phyloP scores from a whole-genome alignment of 2,329 filamentous ascomycete species.

The Orbilia javanica region DNA sequence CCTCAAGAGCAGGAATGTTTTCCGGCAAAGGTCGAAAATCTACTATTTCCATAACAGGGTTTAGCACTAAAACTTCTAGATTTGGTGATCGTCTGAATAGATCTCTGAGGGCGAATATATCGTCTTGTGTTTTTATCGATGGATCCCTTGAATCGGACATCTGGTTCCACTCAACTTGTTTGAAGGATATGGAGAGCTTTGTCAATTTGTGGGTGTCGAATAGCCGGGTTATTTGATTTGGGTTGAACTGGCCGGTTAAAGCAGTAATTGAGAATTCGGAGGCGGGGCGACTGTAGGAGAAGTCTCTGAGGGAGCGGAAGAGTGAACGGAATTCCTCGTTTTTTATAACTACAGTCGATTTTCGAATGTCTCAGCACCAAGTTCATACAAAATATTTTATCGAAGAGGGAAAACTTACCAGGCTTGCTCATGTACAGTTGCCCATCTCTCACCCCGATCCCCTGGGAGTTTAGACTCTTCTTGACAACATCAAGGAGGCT shows the following conservation, averaged over 20 bases:
- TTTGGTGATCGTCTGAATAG: background rate
- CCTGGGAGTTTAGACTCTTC: background rate
- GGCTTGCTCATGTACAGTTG: background rate
- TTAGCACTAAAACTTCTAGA: background rate
- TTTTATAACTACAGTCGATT: background rate
- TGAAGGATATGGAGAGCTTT: slow-evolving; percentile 6
- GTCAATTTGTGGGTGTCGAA: slow-evolving; percentile 9
- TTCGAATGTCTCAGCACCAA: background rate
- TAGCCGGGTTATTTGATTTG: background rate
- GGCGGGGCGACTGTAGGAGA: slow-evolving; percentile 4
- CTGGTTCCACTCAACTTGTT: background rate
- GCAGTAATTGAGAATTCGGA: slow-evolving; percentile 18
- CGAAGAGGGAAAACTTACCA: background rate
- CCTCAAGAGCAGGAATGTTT: background rate
- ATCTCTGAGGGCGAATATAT: background rate
- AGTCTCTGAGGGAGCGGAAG: background rate
- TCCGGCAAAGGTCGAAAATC: background rate
- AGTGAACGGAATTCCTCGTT: background rate
- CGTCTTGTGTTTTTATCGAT: background rate
- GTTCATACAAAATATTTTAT: background rate
- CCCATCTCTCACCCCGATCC: background rate
- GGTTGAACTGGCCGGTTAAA: background rate
- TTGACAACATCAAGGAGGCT: background rate
- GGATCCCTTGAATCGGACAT: background rate
- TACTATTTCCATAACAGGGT: slow-evolving; percentile 11